A percentile compares a stretch with the other conserved stretches of the same genome.
These are phyloP conservation scores for Penicillium capsulatum DNA, from an alignment of 2,329 filamentous ascomycete species.

Conservation along the genomic window DNA sequence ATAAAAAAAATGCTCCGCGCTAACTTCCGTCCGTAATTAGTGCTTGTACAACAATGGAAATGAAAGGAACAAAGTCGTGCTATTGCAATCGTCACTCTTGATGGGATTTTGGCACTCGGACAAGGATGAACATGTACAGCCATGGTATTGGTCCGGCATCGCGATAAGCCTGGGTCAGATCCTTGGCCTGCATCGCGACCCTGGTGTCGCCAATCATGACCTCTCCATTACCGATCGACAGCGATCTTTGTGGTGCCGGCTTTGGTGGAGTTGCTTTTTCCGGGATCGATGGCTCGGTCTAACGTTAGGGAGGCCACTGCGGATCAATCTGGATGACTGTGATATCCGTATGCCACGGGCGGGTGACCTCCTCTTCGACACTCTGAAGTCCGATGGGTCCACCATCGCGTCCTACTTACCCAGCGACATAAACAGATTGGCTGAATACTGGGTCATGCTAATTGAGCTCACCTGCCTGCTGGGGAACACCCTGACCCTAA, in stretches of 20 bases:
- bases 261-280: constrained; percentile 43
- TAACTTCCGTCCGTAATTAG: not conserved
- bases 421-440: constrained; percentile 18
- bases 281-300: constrained; percentile 43
- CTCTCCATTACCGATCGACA: constrained; percentile 21
- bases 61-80: constrained; percentile 39
- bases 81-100: constrained; percentile 44
- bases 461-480: constrained; percentile 26
- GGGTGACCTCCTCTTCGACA: constrained; percentile 27
- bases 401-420: constrained; percentile 19
- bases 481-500: constrained; percentile 23
- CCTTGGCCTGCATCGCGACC: constrained; percentile 40
- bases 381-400: constrained; percentile 7
- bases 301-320: constrained; percentile 39
- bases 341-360: constrained; percentile 31
- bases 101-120: constrained; percentile 44
- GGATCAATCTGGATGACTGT: constrained; percentile 38
- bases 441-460: constrained; percentile 26
- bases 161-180: constrained; percentile 44
- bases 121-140: constrained; percentile 40
- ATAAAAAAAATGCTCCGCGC: no score
- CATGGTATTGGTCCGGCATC: constrained; percentile 48
- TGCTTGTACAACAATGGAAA: constrained; percentile 31
- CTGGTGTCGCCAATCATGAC: constrained; percentile 1
- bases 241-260: constrained; percentile 34